Base-by-base conservation (phyloP, 2,329 filamentous ascomycete genomes). In the Sporothrix inflata region DNA sequence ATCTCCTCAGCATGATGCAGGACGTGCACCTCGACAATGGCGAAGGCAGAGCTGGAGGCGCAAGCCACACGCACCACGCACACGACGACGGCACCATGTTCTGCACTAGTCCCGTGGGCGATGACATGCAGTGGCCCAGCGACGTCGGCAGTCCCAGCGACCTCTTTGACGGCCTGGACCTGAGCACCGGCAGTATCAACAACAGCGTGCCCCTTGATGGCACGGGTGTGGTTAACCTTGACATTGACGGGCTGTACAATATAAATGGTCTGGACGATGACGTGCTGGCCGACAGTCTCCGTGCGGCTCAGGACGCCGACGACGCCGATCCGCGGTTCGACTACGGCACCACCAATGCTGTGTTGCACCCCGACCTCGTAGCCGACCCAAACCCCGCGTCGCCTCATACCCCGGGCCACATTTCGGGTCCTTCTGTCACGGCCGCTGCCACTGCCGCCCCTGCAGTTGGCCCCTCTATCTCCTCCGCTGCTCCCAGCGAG, bases 11-110 rank as follows among this genome's bases (percentile, higher is more conserved):
- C 19, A 5, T 34, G 27, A 34, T 67, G 45, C 14, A 66, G 16
- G 63, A 66, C 16, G 63, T 66, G 16, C 63, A 34, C 7, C 49
- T 66, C 16, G 21, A 45, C 60, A 8, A 4, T 12, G 38, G 11
- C 14, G 60, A 27, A n/a, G 38, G 38, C 12, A 42, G 40, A 21
- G 24, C 60, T 19, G n/a, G 16, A 5, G 19, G 16, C 24, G 12
- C 51, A 8, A 24, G 30, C 9, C 51, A 55, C 9, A 30, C 60
- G 34, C 27, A 47, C 21, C 24, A 30, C 42, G 14, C 40, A n/a
- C 42, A 49, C 42, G 63, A 66, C 1, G 63, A 66, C 8, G 63
- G 63, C 24, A 47, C 42, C 7, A 12, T 66, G 24, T 66, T 66
- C 42, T 34, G 14, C 11, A 66, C 63, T 14, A 49, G 63, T 7